Evolutionary conservation across 805 yeast species (phyloP), one percentile per base, ranked within the genome.

Genomic region (Clavispora asparagi): DNA sequence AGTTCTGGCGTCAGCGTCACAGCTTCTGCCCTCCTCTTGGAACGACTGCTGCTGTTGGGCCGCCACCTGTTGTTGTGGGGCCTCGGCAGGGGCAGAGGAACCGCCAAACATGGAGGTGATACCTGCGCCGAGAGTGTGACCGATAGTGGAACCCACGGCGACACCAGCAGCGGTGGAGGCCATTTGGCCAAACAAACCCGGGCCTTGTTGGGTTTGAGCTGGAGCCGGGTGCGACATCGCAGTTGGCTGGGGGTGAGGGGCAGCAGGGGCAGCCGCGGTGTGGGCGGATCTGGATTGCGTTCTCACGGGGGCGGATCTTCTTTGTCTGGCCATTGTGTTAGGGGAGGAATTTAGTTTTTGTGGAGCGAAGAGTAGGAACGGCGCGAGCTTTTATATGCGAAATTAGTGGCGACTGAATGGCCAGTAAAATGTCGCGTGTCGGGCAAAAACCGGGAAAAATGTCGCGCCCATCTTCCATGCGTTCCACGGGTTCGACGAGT

Each of bases 81-180:
- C 73, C 40, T 78, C 70, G 28, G 74, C 68, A 7, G 65, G 56
- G n/a, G 61, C 52, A 27, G 83, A 74, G 33, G 87, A 79, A 46
- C 96, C 95, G 45, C 95, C 89, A 60, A 92, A 92, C 79, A 94
- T 70, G 42, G 88, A 78, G 42, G 96, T 83, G 59, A 94, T 73
- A 60, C 98, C 98, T 52, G 95, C 95, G 72, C 97, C 97, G 48
- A 92, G 57, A 36, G 97, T 89, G 77, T 94, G 99, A 52, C 99
- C 99, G 45, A 92, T 83, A 51, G 98, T 85, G 43, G 97, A 88
- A 60, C 99, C 99, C 47, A 94, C 97, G 45, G 98, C 99, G 39
- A 94, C 99, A 83, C 99, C 99, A 42, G 98, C 99, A 46, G 99
- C 99, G 41, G 99, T 94, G 41, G 95, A 77, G 35, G 98, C 98